These are phyloP conservation scores for Leptographium wingfieldii DNA, from an alignment of 2,329 filamentous ascomycete genomes.

Conservation along the genomic window DNA sequence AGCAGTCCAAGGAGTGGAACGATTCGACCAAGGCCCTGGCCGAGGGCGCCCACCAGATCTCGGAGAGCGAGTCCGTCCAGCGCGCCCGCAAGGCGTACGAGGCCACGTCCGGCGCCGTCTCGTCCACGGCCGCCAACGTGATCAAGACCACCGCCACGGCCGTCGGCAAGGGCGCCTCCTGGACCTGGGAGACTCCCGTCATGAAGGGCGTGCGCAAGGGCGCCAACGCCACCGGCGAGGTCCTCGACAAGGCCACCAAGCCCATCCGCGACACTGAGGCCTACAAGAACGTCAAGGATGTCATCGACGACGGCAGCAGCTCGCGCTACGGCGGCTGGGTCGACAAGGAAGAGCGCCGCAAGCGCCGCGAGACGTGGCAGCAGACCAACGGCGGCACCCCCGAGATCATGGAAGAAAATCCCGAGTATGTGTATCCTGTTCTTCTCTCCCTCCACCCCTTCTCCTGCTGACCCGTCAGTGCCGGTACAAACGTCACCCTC, in stretches of 20 bases:
- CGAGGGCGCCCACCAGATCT: conserved; percentile 78
- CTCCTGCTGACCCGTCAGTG: conserved; percentile 36
- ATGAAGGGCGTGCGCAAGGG: conserved; percentile 85
- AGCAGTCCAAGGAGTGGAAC: conserved; percentile 97
- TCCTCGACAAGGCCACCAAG: conserved; percentile 86
- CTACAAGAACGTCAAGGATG: conserved; percentile 87
- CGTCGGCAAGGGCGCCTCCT: conserved; percentile 81
- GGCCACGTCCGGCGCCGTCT: conserved; percentile 71
- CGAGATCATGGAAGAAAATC: conserved; percentile 66
- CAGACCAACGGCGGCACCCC: conserved; percentile 42
- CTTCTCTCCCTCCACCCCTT: not conserved
- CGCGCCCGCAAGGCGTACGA: conserved; percentile 77
- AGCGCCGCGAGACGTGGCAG: conserved; percentile 62
- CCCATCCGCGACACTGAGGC: conserved; percentile 90
- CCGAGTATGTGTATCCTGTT: conserved; percentile 53
- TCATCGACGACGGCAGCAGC: conserved; percentile 93
- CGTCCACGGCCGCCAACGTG: conserved; percentile 64
- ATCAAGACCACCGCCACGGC: conserved; percentile 76
- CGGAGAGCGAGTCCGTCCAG: conserved; percentile 83
- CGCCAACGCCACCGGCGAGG: conserved; percentile 73
- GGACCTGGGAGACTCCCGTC: conserved; percentile 94
- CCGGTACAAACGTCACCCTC: conserved; percentile 84
- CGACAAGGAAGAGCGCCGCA: conserved; percentile 86
- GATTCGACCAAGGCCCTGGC: conserved; percentile 93
- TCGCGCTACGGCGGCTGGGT: conserved; percentile 93